Conservation (phyloP, 1,139 yeast species). For the Hemisphaericaspora subhashii region DNA sequence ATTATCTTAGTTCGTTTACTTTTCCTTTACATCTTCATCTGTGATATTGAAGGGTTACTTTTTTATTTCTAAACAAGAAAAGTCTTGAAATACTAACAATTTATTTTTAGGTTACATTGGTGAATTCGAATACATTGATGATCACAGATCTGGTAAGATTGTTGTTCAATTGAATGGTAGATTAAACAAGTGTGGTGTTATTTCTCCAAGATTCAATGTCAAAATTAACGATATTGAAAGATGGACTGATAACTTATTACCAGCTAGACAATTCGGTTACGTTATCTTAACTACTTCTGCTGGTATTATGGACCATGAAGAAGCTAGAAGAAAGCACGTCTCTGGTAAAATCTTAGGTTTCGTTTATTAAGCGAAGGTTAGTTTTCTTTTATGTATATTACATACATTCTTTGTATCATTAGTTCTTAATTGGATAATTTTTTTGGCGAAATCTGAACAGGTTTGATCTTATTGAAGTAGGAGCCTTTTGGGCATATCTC, state of each 20-base stretch:
- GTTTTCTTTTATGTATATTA: background rate
- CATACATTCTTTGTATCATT: constrained; percentile 7
- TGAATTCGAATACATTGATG: constrained; percentile 97
- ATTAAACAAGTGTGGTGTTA: constrained; percentile 98
- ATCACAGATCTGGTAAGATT: constrained; percentile 98
- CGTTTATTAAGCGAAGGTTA: constrained; percentile 61
- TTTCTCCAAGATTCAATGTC: constrained; percentile 97
- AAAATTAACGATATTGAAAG: constrained; percentile 91
- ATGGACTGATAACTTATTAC: constrained; percentile 97
- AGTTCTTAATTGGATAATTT: constrained; percentile 5
- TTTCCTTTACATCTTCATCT: constrained; percentile 59
- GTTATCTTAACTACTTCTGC: constrained; percentile 97
- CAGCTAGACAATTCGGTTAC: constrained; percentile 98
- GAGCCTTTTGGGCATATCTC: too few relatives aligned
- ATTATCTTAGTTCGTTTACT: constrained; percentile 60
- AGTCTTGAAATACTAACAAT: constrained; percentile 12
- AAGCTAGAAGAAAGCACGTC: constrained; percentile 99
- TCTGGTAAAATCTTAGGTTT: constrained; percentile 97
- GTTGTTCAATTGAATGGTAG: constrained; percentile 97
- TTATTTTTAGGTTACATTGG: constrained; percentile 75
- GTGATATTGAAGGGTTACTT: background rate
- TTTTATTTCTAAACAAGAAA: background rate
- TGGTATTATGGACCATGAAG: constrained; percentile 99
- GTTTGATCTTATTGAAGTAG: too few relatives aligned
- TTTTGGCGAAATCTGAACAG: constrained; percentile 3